Conservation (phyloP, 768 basidiomycete species). For the Fomitopsis serialis region DNA sequence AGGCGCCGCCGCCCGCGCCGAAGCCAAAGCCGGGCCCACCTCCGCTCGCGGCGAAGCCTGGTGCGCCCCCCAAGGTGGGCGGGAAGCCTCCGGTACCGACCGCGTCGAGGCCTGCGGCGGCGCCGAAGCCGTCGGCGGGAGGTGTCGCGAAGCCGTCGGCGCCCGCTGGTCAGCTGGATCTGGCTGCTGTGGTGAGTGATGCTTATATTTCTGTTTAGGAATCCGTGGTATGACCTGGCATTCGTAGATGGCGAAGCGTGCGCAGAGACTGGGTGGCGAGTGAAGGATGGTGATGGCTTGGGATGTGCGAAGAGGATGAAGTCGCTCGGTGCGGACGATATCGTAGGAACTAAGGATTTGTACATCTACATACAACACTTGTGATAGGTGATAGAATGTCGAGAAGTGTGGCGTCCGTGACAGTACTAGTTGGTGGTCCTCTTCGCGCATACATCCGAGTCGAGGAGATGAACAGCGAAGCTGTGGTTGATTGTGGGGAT, state of each 20-base stretch:
- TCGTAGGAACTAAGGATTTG: no score
- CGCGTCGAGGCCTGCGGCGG: conserved; percentile 41
- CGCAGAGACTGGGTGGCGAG: conserved; percentile 54
- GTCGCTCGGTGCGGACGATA: no score
- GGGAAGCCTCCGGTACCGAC: conserved; percentile 61
- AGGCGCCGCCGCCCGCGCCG: conserved; percentile 51
- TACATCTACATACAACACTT: no score
- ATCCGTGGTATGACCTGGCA: background rate
- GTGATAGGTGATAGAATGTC: no score
- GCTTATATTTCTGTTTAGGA: background rate
- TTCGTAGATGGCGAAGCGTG: conserved; percentile 69
- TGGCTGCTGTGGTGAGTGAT: conserved; percentile 71
- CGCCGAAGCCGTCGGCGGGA: conserved; percentile 34
- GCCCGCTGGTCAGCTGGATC: conserved; percentile 62
- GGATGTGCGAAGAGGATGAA: no score
- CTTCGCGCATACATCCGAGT: no score
- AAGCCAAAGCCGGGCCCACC: conserved; percentile 66
- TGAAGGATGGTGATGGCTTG: background rate
- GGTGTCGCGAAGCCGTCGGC: conserved; percentile 36
- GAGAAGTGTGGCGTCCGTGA: no score
- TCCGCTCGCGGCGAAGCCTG: conserved; percentile 49
- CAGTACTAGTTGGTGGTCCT: no score
- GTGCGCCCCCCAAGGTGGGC: conserved; percentile 37
- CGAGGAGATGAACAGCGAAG: no score
- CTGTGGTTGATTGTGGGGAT: no score